phyloP scores from a whole-genome alignment of 108 stramenopile genomes.

The Skeletonema menzelii region DNA sequence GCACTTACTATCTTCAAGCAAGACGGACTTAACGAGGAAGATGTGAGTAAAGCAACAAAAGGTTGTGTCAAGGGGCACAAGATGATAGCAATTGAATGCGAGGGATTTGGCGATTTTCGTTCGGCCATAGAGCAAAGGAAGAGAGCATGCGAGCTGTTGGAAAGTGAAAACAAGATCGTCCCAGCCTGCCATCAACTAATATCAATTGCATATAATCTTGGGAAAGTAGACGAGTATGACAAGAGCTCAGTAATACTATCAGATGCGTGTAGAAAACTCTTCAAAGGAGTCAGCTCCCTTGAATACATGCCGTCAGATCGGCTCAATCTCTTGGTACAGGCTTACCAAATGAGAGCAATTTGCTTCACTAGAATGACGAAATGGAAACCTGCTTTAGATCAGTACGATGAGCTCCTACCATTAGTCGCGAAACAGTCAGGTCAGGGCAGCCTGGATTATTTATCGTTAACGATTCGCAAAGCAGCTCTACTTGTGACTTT shows the following conservation, averaged over 20 bases:
- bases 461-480: conserved; percentile 34
- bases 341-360: conserved; percentile 31
- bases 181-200: conserved; percentile 38
- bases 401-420: conserved; percentile 34
- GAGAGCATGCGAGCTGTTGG: conserved; percentile 25
- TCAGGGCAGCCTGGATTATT: conserved; percentile 11
- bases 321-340: conserved; percentile 16
- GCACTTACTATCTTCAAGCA: conserved; percentile 13
- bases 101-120: conserved; percentile 22
- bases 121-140: conserved; percentile 34
- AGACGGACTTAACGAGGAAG: background rate
- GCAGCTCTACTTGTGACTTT: conserved; percentile 30
- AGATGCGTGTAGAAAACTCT: conserved; percentile 24
- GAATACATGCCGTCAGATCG: conserved; percentile 35
- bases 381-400: conserved; percentile 33
- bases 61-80: conserved; percentile 46
- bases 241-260: conserved; percentile 17
- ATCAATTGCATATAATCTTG: conserved; percentile 31
- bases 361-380: conserved; percentile 21
- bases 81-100: conserved; percentile 21
- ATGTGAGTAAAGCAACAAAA: background rate
- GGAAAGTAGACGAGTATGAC: conserved; percentile 12
- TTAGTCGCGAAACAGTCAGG: conserved; percentile 29
- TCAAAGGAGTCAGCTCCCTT: conserved; percentile 15
- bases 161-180: conserved; percentile 11